These are phyloP conservation scores for Escovopsis sp. DNA, from an alignment of 2,329 filamentous ascomycete species.

Conservation along the genomic window DNA sequence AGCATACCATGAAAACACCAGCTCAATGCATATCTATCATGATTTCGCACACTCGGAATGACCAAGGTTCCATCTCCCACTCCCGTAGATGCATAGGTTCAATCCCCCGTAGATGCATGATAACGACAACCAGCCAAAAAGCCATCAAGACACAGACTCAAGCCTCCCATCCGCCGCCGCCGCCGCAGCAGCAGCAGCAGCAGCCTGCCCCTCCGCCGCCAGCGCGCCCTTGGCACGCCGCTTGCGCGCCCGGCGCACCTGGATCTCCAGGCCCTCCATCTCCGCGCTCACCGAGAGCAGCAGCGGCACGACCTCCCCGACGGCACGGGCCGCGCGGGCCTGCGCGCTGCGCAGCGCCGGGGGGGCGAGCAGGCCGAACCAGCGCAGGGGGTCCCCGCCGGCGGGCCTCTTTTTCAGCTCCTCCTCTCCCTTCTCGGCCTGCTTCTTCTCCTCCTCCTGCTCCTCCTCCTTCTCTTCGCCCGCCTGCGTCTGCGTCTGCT, in stretches of 20 bases:
- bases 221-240: slow-evolving; percentile 32
- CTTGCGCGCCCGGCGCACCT: slow-evolving; percentile 49
- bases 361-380: slow-evolving; percentile 43
- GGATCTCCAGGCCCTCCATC: slow-evolving; percentile 52
- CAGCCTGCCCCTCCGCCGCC: slow-evolving; percentile 16
- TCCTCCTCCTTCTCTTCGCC: neutral
- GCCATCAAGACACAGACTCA: no score
- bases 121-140: neutral
- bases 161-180: neutral
- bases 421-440: slow-evolving; percentile 1
- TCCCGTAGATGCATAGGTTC: neutral
- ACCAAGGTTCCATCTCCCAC: neutral
- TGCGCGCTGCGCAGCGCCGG: slow-evolving; percentile 43
- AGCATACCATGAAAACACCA: no score
- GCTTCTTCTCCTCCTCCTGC: slow-evolving; percentile 1
- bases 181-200: neutral
- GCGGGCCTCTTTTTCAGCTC: slow-evolving; percentile 8
- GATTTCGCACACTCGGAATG: neutral
- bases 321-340: slow-evolving; percentile 35
- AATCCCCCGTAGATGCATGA: slow-evolving; percentile 4
- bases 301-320: slow-evolving; percentile 42
- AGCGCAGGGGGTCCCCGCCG: slow-evolving; percentile 31
- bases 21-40: neutral
- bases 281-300: slow-evolving; percentile 43
- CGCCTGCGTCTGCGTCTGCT: neutral